Evolutionary conservation across 768 basidiomycete species (phyloP).

Genomic region (Zangia roseola): DNA sequence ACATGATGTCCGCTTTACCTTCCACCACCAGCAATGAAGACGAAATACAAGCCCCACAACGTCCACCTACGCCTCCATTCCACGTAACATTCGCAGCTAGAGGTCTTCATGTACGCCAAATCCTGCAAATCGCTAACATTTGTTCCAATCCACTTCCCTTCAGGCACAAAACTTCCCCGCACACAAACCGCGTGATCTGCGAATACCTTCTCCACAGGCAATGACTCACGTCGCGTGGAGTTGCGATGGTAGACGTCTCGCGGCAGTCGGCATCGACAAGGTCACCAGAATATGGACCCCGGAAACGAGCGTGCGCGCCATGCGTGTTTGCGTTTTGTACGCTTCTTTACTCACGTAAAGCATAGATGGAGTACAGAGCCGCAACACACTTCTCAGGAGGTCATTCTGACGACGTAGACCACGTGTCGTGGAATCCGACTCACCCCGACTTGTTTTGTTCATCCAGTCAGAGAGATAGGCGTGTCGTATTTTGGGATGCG

Average conservation of each 20-base stretch:
- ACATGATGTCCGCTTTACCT: slow-evolving; percentile 25
- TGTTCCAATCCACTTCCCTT: slow-evolving; percentile 11
- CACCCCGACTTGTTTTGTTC: slow-evolving; percentile 83
- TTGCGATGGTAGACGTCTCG: slow-evolving; percentile 78
- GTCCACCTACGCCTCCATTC: slow-evolving; percentile 69
- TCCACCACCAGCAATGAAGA: slow-evolving; percentile 45
- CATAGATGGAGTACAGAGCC: slow-evolving; percentile 68
- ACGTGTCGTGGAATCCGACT: slow-evolving; percentile 81
- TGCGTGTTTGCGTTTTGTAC: neutral
- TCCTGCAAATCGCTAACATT: slow-evolving; percentile 7
- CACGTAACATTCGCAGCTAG: slow-evolving; percentile 69
- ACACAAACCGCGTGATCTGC: slow-evolving; percentile 74
- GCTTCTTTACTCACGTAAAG: neutral
- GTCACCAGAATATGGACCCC: slow-evolving; percentile 74
- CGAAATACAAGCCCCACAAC: slow-evolving; percentile 53
- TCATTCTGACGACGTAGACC: slow-evolving; percentile 78
- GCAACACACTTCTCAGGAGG: slow-evolving; percentile 67
- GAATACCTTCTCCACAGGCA: slow-evolving; percentile 57
- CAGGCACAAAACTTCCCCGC: slow-evolving; percentile 80
- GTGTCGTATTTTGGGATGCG: slow-evolving; percentile 82
- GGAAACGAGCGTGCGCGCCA: slow-evolving; percentile 63
- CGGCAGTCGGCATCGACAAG: slow-evolving; percentile 82
- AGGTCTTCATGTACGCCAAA: slow-evolving; percentile 62
- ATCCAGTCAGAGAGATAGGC: slow-evolving; percentile 71
- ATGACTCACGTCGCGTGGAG: slow-evolving; percentile 84